Percentiles rank a stretch among this genome's conserved stretches.
phyloP scores from a whole-genome alignment of 352 stramenopile species.

The Globisporangium cystogenes region DNA sequence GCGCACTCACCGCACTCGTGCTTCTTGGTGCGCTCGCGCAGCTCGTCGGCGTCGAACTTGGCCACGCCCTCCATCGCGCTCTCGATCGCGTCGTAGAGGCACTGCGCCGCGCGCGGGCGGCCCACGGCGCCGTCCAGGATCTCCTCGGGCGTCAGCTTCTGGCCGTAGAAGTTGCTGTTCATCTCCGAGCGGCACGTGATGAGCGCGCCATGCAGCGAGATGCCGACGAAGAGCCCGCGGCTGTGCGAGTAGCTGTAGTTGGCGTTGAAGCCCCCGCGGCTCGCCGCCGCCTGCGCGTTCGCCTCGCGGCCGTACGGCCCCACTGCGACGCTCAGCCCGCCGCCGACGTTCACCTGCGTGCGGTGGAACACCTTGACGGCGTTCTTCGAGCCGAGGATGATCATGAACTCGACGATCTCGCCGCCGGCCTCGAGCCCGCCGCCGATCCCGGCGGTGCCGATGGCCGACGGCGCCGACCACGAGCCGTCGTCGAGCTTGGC shows the following conservation, averaged over 20 bases:
- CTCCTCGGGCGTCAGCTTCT: constrained; percentile 68
- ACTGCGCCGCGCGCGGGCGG: constrained; percentile 57
- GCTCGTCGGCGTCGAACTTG: constrained; percentile 43
- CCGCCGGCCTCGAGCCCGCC: constrained; percentile 85
- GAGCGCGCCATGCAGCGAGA: constrained; percentile 91
- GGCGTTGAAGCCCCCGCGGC: constrained; percentile 65
- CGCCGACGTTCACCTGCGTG: constrained; percentile 89
- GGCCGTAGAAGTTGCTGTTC: constrained; percentile 95
- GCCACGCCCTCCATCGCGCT: constrained; percentile 62
- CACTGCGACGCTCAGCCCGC: constrained; percentile 86
- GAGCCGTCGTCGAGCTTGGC: constrained; percentile 75
- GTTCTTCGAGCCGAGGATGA: constrained; percentile 91
- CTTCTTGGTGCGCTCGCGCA: constrained; percentile 14
- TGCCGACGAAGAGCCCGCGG: constrained; percentile 90
- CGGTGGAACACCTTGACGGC: constrained; percentile 90
- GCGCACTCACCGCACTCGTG: constrained; percentile 41
- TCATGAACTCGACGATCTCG: constrained; percentile 93
- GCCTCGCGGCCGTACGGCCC: constrained; percentile 88
- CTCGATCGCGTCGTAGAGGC: constrained; percentile 74
- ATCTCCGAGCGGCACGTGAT: constrained; percentile 88
- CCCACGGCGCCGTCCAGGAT: constrained; percentile 61
- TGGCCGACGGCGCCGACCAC: constrained; percentile 92
- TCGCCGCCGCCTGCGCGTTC: constrained; percentile 73
- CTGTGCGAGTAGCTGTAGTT: constrained; percentile 95
- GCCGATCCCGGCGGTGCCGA: constrained; percentile 88